These are phyloP conservation scores for Cyberlindnera subsufficiens DNA, from an alignment of 805 yeast genomes.

Conservation along the genomic window DNA sequence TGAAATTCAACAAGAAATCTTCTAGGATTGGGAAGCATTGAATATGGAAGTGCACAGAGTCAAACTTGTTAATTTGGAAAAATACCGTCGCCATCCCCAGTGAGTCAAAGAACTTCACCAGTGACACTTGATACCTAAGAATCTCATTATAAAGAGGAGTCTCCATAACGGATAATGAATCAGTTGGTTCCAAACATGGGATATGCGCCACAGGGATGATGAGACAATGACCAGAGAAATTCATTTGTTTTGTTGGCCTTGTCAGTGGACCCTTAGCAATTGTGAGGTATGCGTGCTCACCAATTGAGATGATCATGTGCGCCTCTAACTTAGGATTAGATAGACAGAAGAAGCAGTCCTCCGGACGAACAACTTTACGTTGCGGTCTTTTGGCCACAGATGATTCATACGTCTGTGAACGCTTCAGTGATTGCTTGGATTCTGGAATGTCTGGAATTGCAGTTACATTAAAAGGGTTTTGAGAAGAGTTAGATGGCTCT, in stretches of 20 bases:
- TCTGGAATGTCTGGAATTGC: constrained; percentile 1
- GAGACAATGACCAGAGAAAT: constrained; percentile 76
- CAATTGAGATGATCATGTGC: constrained; percentile 78
- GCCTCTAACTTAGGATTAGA: constrained; percentile 72
- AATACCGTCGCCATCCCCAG: constrained; percentile 48
- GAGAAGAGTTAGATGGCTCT: constrained; percentile 17
- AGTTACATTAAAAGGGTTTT: constrained; percentile 27
- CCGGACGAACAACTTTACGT: constrained; percentile 41
- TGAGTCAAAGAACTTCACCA: constrained; percentile 39
- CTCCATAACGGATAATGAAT: constrained; percentile 17
- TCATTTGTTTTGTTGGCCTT: constrained; percentile 38
- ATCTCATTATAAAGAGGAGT: constrained; percentile 40
- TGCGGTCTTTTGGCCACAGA: constrained; percentile 2
- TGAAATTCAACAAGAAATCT: constrained; percentile 37
- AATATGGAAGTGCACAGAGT: constrained; percentile 68
- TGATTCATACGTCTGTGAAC: constrained; percentile 6
- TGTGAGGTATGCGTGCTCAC: constrained; percentile 59
- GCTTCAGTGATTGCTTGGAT: constrained; percentile 8
- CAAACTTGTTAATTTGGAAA: constrained; percentile 61
- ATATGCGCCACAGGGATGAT: constrained; percentile 75
- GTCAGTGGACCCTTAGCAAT: constrained; percentile 85
- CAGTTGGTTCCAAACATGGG: constrained; percentile 34
- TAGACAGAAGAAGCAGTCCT: constrained; percentile 74
- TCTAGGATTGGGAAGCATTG: constrained; percentile 71
- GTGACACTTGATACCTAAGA: constrained; percentile 36